Evolutionary conservation across 257 asterid genomes (phyloP).

Genomic region (Nicotiana tomentosiformis): DNA sequence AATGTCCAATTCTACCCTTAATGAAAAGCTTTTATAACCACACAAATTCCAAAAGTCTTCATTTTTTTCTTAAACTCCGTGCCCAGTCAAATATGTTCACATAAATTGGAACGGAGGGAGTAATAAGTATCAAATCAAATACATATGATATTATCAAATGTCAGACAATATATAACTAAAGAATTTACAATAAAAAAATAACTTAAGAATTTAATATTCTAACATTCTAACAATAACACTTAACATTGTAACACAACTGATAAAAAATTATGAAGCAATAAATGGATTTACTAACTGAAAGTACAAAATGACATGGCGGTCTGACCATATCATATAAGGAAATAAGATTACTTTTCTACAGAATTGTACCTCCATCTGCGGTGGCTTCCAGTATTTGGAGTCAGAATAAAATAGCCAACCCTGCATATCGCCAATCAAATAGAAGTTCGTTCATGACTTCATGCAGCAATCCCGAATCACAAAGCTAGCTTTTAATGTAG

Average conservation of each 20-base stretch:
- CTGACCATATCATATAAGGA: background rate
- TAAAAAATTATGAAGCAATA: background rate
- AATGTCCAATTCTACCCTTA: too few relatives aligned
- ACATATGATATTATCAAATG: background rate
- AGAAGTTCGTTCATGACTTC: background rate
- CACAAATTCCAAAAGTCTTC: too few relatives aligned
- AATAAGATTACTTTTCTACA: constrained; percentile 8
- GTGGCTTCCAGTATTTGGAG: constrained; percentile 90
- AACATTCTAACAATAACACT: background rate
- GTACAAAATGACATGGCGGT: background rate
- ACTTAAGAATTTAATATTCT: background rate
- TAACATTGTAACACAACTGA: background rate
- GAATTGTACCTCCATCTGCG: constrained; percentile 84
- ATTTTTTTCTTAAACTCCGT: too few relatives aligned
- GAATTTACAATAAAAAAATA: background rate
- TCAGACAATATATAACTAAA: background rate
- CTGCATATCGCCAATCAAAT: constrained; percentile 34
- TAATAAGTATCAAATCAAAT: background rate
- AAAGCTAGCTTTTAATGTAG: background rate
- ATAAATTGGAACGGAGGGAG: too few relatives aligned
- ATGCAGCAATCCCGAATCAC: background rate
- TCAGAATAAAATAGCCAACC: constrained; percentile 97
- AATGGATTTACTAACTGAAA: background rate
- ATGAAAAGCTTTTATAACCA: too few relatives aligned
- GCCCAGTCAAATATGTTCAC: too few relatives aligned